phyloP scores from a whole-genome alignment of 495 filamentous ascomycete species.

The Staphylotrichum longicolle region DNA sequence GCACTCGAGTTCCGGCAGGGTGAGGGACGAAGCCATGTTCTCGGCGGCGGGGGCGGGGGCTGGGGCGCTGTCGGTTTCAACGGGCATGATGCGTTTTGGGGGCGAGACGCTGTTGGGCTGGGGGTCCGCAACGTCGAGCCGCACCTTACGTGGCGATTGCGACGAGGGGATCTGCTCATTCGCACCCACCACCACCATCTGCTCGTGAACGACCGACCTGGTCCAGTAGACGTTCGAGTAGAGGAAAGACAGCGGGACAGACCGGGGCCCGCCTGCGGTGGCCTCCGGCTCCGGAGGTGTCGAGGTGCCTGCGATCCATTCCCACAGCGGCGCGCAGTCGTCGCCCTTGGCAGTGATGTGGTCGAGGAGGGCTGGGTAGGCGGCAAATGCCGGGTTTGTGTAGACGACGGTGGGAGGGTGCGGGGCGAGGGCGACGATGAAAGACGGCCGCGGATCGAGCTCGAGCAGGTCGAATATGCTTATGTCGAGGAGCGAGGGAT shows the following conservation, averaged over 20 bases:
- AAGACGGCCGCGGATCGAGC: conserved; percentile 41
- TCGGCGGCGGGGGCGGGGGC: neutral
- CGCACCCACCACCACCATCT: conserved; percentile 43
- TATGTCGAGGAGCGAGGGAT: conserved; percentile 28
- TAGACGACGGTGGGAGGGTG: conserved; percentile 36
- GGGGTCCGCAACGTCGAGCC: conserved; percentile 12
- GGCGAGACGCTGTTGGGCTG: conserved; percentile 12
- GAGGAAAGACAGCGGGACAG: conserved; percentile 26
- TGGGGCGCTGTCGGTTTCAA: conserved; percentile 2
- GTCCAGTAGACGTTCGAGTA: conserved; percentile 41
- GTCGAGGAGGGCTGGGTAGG: conserved; percentile 22
- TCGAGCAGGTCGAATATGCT: conserved; percentile 42
- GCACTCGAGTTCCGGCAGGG: conserved; percentile 4
- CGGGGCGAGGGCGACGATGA: conserved; percentile 36
- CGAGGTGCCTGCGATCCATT: conserved; percentile 29
- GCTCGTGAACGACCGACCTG: conserved; percentile 33
- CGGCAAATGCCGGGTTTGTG: conserved; percentile 34
- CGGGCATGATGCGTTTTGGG: conserved; percentile 23
- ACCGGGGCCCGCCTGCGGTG: neutral
- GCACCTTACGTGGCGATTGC: conserved; percentile 21
- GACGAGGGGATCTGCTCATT: conserved; percentile 29
- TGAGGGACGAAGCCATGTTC: neutral
- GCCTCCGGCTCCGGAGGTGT: neutral
- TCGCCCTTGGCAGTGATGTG: conserved; percentile 23
- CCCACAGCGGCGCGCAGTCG: conserved; percentile 31